phyloP scores from a whole-genome alignment of 2,329 filamentous ascomycete species.

The Xylaria sp. region DNA sequence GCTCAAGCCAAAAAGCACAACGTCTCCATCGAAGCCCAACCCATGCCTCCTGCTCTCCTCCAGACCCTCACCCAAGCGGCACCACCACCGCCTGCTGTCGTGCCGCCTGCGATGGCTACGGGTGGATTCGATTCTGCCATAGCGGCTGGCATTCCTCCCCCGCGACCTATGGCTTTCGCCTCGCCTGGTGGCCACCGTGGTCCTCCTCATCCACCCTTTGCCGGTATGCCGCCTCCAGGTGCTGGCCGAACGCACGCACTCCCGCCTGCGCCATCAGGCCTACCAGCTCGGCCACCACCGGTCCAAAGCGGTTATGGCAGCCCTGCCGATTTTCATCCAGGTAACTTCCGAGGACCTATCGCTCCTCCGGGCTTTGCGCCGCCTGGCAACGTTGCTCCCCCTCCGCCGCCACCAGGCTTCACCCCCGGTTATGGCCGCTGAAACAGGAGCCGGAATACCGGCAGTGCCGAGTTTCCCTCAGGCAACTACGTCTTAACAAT shows the following conservation, averaged over 20 bases:
- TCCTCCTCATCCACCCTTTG: conserved; percentile 49
- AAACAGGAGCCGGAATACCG: conserved; percentile 20
- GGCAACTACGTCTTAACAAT: neutral
- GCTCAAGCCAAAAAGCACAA: conserved; percentile 95
- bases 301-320: conserved; percentile 75
- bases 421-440: conserved; percentile 44
- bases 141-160: conserved; percentile 51
- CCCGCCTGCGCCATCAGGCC: conserved; percentile 66
- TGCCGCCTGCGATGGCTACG: conserved; percentile 45
- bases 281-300: conserved; percentile 75
- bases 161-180: conserved; percentile 52
- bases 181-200: conserved; percentile 46
- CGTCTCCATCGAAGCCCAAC: conserved; percentile 82
- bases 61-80: conserved; percentile 49
- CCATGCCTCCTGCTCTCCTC: conserved; percentile 79
- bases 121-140: conserved; percentile 44
- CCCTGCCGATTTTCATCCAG: conserved; percentile 63
- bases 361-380: conserved; percentile 58
- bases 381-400: conserved; percentile 43
- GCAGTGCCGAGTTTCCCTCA: neutral
- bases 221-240: conserved; percentile 49
- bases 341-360: conserved; percentile 57
- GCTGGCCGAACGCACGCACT: conserved; percentile 54
- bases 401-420: conserved; percentile 47
- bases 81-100: conserved; percentile 38